Conservation (phyloP, 805 yeast species). For the Sugiyamaella floridensis region DNA sequence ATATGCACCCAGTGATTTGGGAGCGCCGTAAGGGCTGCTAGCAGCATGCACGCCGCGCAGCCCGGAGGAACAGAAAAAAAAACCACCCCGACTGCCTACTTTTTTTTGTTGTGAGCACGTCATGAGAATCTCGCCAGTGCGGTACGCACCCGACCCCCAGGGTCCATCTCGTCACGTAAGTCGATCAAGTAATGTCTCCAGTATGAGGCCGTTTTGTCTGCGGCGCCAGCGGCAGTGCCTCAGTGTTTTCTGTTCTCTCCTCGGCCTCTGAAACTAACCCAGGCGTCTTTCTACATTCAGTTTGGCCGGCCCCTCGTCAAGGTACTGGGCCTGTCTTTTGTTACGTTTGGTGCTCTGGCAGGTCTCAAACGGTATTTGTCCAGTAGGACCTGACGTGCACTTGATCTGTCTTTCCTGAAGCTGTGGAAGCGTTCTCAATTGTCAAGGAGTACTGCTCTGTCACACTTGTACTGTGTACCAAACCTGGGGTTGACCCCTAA, state of each 20-base stretch:
- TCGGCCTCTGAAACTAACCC: slow-evolving; percentile 6
- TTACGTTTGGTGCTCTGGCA: slow-evolving; percentile 17
- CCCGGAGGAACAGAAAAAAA: neutral
- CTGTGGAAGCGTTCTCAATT: neutral
- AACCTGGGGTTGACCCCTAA: no score
- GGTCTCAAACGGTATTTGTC: neutral
- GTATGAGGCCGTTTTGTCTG: neutral
- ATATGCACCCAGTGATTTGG: neutral
- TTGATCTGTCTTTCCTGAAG: neutral
- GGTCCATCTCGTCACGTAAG: neutral
- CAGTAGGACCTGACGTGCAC: neutral
- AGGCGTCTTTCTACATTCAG: slow-evolving; percentile 16
- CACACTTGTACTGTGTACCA: no score
- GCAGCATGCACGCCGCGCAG: neutral
- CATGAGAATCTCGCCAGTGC: no score
- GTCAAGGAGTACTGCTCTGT: no score
- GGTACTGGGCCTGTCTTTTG: slow-evolving; percentile 18
- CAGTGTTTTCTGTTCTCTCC: neutral
- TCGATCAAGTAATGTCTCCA: neutral
- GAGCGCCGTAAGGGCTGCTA: neutral
- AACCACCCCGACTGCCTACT: no score
- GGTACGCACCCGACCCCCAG: neutral
- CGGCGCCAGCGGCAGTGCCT: neutral
- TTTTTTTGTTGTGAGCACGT: no score
- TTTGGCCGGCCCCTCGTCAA: slow-evolving; percentile 19